Percentiles rank a stretch among this genome's conserved stretches.
Conservation (phyloP, 2,329 filamentous ascomycete species). For the Talaromyces atroroseus region DNA sequence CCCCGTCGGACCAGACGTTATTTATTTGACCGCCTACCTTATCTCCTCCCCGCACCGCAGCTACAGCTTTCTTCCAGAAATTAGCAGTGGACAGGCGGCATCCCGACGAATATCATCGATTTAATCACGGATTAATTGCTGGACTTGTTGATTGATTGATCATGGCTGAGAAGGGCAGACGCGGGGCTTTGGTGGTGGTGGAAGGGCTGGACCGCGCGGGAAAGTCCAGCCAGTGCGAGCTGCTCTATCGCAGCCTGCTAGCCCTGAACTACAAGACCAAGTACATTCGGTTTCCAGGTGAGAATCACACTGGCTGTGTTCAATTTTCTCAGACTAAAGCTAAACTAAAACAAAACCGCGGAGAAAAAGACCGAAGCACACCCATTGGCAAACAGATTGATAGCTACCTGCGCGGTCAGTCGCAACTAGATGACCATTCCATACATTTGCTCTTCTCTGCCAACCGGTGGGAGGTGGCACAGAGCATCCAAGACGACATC, state of each 20-base stretch:
- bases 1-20: not conserved
- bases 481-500: slow-evolving; percentile 45
- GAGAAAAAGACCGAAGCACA: slow-evolving; percentile 64
- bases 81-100: not conserved
- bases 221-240: slow-evolving; percentile 82
- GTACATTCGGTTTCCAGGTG: slow-evolving; percentile 63
- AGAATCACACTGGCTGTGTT: not conserved
- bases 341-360: not conserved
- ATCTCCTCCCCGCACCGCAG: not conserved
- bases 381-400: slow-evolving; percentile 85
- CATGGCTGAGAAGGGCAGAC: slow-evolving; percentile 24
- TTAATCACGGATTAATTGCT: not conserved
- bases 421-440: slow-evolving; percentile 75
- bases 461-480: slow-evolving; percentile 73
- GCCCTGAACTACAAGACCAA: slow-evolving; percentile 49
- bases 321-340: slow-evolving; percentile 10
- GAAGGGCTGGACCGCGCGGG: slow-evolving; percentile 87
- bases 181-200: slow-evolving; percentile 73
- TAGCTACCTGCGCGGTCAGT: slow-evolving; percentile 66
- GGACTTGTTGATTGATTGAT: not conserved
- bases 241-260: slow-evolving; percentile 54
- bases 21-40: slow-evolving; percentile 8
- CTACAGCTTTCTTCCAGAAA: not conserved
- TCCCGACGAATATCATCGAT: not conserved
- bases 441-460: slow-evolving; percentile 88